Evolutionary conservation across 1,139 yeast species (phyloP), one percentile per base, ranked within the genome.

Genomic region (Saccharomycopsis phalli): DNA sequence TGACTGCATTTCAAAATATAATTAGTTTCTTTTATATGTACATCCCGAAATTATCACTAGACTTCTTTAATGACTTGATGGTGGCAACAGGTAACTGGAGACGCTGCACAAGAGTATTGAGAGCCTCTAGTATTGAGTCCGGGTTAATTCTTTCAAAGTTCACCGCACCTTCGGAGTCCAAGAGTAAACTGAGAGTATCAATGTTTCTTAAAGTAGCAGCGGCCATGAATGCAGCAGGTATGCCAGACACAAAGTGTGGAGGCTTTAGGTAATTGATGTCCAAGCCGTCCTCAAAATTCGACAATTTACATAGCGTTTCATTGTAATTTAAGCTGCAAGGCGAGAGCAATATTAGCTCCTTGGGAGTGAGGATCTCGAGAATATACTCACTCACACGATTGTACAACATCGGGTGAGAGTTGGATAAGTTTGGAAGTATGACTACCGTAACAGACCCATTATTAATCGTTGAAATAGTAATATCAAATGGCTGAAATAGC

Each of bases 211-310:
- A 11, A 3, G 42, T 47, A 0, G 55, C 47, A 5, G 48, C 47
- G 2, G 74, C 59, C 1, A 61, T 49, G 2, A 72, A 31, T 0
- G 76, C 56, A 0, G 71, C 81, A 1, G 66, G 49, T 11, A 67
- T 60, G 0, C 81, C 81, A 0, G 78, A 69, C 21, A 75, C 58
- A 37, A 66, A 63, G 52, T 70, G 76, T 0, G 81, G 81, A 2
- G 81, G 81, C 26, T 54, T 58, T 46, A 74, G 57, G 20, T 13
- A 11, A 3, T 13, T 19, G 14, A 45, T 17, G 4, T 38, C 26
- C 33, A 17, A 30, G 4, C 33, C 22, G 17, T 30, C 33, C 13
- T 32, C 36, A n/a, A 33, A 38, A 4, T 10, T 28, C 7, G 36
- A 13, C 26, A 39, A 21, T 37, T 45, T 43, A 26, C 46, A 36